A percentile compares a stretch with the other conserved stretches of the same genome.
These are phyloP conservation scores for Pharus latifolius DNA, from an alignment of 176 grass and related monocot species.

Conservation along the genomic window DNA sequence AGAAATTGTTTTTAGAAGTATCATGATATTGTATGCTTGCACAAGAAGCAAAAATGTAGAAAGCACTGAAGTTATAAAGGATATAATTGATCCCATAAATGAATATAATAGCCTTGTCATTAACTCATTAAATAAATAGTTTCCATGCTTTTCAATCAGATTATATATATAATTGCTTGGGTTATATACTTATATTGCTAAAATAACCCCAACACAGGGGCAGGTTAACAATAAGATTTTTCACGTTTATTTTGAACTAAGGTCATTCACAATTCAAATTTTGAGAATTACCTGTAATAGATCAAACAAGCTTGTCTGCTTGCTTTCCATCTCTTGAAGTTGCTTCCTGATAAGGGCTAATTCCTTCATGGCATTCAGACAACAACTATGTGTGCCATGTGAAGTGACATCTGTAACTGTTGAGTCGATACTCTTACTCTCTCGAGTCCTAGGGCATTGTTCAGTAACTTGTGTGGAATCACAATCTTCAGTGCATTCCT, in stretches of 20 bases:
- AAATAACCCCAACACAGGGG: neutral
- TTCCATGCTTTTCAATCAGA: neutral
- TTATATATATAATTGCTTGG: neutral
- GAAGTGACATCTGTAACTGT: conserved; percentile 56
- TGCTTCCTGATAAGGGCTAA: conserved; percentile 68
- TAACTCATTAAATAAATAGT: neutral
- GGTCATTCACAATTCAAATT: neutral
- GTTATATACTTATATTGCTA: neutral
- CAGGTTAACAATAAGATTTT: neutral
- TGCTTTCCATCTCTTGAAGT: conserved; percentile 81
- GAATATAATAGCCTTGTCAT: neutral
- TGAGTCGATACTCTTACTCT: conserved; percentile 50
- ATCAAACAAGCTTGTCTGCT: conserved; percentile 61
- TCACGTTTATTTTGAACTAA: too few species aligned
- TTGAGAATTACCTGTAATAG: conserved; percentile 54
- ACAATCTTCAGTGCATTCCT: conserved; percentile 32
- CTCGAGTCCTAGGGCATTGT: conserved; percentile 23
- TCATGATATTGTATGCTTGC: neutral
- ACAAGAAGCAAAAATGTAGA: neutral
- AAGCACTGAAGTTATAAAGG: neutral
- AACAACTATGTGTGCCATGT: conserved; percentile 57
- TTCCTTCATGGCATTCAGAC: conserved; percentile 60
- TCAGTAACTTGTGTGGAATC: conserved; percentile 29
- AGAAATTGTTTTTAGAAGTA: neutral
- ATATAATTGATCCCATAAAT: neutral